Evolutionary conservation across 108 stramenopile species (phyloP).

Genomic region (Nannochloropsis salina): DNA sequence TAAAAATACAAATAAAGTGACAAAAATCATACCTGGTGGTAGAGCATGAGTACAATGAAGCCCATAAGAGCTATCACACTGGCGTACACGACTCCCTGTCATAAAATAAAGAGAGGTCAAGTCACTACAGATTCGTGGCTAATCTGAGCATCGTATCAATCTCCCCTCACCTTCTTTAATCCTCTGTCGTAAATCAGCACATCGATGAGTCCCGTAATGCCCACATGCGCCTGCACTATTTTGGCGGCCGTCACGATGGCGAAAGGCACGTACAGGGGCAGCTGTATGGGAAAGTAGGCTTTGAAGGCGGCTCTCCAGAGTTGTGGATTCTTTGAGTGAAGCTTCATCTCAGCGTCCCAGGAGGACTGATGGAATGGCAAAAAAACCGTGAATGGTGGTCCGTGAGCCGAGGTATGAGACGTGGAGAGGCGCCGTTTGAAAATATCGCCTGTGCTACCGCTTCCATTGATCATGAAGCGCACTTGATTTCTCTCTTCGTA

Average conservation of each 20-base stretch:
- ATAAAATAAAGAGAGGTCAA: neutral
- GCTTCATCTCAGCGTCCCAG: neutral
- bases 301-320: neutral
- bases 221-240: neutral
- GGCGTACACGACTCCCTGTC: neutral
- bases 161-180: neutral
- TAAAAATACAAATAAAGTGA: neutral
- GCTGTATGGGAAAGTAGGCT: neutral
- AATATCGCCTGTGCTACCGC: neutral
- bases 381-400: neutral
- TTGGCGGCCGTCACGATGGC: neutral
- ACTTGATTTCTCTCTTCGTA: neutral
- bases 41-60: neutral
- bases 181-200: neutral
- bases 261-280: neutral
- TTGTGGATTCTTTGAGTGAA: neutral
- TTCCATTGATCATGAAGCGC: neutral
- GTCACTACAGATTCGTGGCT: neutral
- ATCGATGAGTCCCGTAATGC: neutral
- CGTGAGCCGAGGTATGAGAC: neutral
- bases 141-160: neutral
- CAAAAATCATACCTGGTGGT: neutral
- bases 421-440: neutral
- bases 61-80: neutral
- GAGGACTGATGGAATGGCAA: neutral